These are phyloP conservation scores for Acacia melanoxylon DNA, from an alignment of 306 rosid genomes.

Conservation along the genomic window DNA sequence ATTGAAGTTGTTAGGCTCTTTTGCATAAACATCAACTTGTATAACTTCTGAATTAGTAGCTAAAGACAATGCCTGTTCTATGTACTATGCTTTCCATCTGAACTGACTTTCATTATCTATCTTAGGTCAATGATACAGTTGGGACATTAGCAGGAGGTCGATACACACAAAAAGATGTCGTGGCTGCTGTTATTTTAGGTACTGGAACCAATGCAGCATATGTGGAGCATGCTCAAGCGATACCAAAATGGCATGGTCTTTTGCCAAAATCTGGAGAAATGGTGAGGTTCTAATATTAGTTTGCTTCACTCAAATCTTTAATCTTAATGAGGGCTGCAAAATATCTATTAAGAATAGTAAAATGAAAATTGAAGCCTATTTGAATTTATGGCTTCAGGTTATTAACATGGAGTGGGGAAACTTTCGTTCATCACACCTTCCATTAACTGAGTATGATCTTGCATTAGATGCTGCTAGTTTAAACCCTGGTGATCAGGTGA, in stretches of 20 bases:
- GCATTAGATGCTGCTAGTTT: constrained; percentile 65
- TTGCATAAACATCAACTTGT: not conserved
- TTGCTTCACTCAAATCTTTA: not conserved
- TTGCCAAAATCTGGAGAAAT: constrained; percentile 71
- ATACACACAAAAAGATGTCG: constrained; percentile 51
- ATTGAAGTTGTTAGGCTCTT: constrained; percentile 7
- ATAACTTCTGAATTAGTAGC: not conserved
- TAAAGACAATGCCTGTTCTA: not conserved
- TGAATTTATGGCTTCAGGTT: constrained; percentile 40
- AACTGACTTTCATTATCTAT: constrained; percentile 1
- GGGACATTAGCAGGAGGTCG: constrained; percentile 81
- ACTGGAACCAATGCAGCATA: constrained; percentile 83
- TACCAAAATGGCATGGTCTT: constrained; percentile 82
- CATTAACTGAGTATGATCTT: constrained; percentile 64
- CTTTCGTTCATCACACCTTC: constrained; percentile 72
- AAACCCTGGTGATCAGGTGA: constrained; percentile 78
- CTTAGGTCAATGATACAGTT: constrained; percentile 75
- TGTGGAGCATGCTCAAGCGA: constrained; percentile 64
- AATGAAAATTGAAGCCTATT: not conserved
- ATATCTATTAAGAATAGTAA: not conserved
- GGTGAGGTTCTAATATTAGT: constrained; percentile 35
- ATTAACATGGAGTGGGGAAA: constrained; percentile 89
- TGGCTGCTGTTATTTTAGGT: constrained; percentile 74
- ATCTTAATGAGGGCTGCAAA: not conserved
- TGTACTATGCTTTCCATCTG: not conserved